Percentiles rank a stretch among this genome's conserved stretches.
These are phyloP conservation scores for Pyrrhoderma noxium DNA, from an alignment of 1,284 basidiomycete genomes.

Conservation along the genomic window DNA sequence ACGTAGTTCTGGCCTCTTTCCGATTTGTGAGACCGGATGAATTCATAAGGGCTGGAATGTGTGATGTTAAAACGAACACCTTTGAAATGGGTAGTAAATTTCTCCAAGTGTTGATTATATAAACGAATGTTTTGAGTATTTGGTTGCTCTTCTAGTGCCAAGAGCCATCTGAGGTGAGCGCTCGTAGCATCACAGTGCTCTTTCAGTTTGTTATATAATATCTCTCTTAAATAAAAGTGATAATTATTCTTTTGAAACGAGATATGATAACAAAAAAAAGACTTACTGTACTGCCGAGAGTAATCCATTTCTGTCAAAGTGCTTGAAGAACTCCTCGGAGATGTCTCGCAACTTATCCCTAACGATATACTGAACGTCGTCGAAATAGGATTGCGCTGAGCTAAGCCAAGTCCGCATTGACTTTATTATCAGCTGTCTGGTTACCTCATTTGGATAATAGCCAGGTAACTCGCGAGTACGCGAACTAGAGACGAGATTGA, in stretches of 20 bases:
- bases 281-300: conserved; percentile 48
- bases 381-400: conserved; percentile 45
- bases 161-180: conserved; percentile 41
- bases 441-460: conserved; percentile 57
- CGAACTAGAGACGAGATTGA: conserved; percentile 34
- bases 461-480: conserved; percentile 62
- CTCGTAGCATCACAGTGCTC: conserved; percentile 34
- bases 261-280: conserved; percentile 1
- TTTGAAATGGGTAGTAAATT: conserved; percentile 47
- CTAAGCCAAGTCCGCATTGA: conserved; percentile 42
- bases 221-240: conserved; percentile 28
- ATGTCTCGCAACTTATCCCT: conserved; percentile 34
- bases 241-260: background rate
- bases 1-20: too few species aligned
- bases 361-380: conserved; percentile 35
- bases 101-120: conserved; percentile 46
- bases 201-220: conserved; percentile 43
- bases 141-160: conserved; percentile 45
- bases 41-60: conserved; percentile 20
- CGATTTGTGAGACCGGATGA: background rate
- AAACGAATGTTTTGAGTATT: conserved; percentile 56
- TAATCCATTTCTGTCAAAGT: conserved; percentile 46
- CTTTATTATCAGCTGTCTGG: conserved; percentile 39
- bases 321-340: conserved; percentile 40
- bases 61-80: conserved; percentile 29